phyloP scores from a whole-genome alignment of 2,329 filamentous ascomycete genomes.

The Xylaria sp. region DNA sequence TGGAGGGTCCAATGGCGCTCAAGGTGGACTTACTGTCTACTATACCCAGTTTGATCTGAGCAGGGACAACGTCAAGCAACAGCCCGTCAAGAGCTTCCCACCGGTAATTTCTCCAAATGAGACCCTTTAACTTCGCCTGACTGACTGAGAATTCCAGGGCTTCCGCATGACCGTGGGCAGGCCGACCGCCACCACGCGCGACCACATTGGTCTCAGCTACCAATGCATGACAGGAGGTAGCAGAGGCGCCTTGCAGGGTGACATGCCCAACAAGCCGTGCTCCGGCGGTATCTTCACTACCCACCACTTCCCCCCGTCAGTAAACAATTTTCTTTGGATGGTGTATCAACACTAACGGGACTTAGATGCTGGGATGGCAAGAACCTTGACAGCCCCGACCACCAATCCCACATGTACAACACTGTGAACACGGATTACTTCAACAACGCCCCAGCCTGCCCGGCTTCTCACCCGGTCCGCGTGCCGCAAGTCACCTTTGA shows the following conservation, averaged over 20 bases:
- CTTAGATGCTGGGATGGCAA: constrained; percentile 42
- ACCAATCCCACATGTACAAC: constrained; percentile 47
- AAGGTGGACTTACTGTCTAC: constrained; percentile 47
- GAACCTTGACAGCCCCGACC: constrained; percentile 43
- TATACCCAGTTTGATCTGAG: constrained; percentile 45
- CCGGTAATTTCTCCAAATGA: constrained; percentile 44
- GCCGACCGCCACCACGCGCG: constrained; percentile 38
- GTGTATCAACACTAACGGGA: constrained; percentile 2
- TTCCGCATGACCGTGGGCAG: constrained; percentile 58
- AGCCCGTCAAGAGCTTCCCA: constrained; percentile 56
- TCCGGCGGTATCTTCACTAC: constrained; percentile 54
- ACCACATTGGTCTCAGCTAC: constrained; percentile 53
- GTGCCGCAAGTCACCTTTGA: constrained; percentile 53
- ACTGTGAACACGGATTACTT: constrained; percentile 41
- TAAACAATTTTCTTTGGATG: neutral
- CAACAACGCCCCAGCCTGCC: constrained; percentile 46
- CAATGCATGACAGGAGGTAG: constrained; percentile 54
- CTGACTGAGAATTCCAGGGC: constrained; percentile 43
- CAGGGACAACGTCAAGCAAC: constrained; percentile 41
- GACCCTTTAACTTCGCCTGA: neutral
- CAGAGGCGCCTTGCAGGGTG: constrained; percentile 51
- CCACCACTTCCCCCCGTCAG: constrained; percentile 52
- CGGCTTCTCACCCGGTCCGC: constrained; percentile 45
- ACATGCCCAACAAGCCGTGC: constrained; percentile 54
- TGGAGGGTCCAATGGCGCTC: constrained; percentile 41